Conservation (phyloP, 345 rosid species). For the Noccaea bulbosa region DNA sequence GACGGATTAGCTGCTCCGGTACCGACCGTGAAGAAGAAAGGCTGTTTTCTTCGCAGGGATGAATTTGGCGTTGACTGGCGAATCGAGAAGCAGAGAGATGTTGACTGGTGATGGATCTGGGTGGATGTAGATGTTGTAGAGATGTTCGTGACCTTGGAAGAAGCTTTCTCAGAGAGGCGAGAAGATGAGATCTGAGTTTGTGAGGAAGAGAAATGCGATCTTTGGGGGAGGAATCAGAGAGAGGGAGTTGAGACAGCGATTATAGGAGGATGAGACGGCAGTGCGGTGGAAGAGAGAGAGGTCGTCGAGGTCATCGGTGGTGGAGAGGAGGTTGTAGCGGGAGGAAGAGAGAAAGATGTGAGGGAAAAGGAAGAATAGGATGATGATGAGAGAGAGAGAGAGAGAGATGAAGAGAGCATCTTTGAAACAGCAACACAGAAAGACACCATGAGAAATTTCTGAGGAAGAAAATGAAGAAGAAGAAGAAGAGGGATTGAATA, state of each 20-base stretch:
- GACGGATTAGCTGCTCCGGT: too few relatives aligned
- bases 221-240: conserved; percentile 60
- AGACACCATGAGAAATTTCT: background rate
- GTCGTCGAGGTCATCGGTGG: conserved; percentile 64
- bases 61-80: conserved; percentile 53
- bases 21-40: too few relatives aligned
- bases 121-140: conserved; percentile 79
- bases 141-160: conserved; percentile 55
- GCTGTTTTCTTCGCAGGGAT: conserved; percentile 57
- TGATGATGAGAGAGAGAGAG: conserved; percentile 53
- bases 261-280: conserved; percentile 31
- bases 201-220: conserved; percentile 92
- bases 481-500: background rate
- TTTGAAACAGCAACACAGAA: background rate
- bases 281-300: conserved; percentile 68
- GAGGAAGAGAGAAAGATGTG: conserved; percentile 53
- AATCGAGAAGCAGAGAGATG: conserved; percentile 32
- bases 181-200: conserved; percentile 79
- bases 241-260: conserved; percentile 42
- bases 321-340: conserved; percentile 47
- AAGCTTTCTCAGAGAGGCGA: conserved; percentile 78
- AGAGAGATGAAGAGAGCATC: conserved; percentile 66
- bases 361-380: conserved; percentile 55
- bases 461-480: conserved; percentile 22
- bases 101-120: conserved; percentile 57